Evolutionary conservation across 116 monocot genomes (phyloP).

Genomic region (Papilionanthe hybrid): DNA sequence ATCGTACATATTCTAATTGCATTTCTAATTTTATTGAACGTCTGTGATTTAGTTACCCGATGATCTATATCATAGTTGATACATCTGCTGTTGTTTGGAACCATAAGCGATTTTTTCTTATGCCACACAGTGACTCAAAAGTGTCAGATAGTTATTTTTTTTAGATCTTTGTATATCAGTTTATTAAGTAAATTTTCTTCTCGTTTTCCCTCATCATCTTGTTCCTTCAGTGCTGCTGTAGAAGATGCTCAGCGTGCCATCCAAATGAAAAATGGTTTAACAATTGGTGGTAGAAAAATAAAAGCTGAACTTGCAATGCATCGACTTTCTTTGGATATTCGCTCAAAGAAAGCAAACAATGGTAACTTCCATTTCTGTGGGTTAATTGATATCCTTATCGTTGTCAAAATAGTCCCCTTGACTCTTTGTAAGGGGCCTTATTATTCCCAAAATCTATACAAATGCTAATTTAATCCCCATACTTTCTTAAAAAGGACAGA

Average conservation of each 20-base stretch:
- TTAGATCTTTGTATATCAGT: not conserved
- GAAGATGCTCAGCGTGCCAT: slow-evolving; percentile 78
- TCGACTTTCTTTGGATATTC: slow-evolving; percentile 57
- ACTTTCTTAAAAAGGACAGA: too few relatives aligned
- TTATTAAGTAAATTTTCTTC: not conserved
- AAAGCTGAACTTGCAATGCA: slow-evolving; percentile 73
- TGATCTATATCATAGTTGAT: not conserved
- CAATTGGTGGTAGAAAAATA: slow-evolving; percentile 75
- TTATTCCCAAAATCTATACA: too few relatives aligned
- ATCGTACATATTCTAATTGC: not conserved
- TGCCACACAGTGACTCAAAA: not conserved
- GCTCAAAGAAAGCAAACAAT: slow-evolving; percentile 41
- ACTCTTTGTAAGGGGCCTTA: too few relatives aligned
- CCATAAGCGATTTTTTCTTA: not conserved
- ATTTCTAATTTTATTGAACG: not conserved
- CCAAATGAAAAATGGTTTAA: slow-evolving; percentile 68
- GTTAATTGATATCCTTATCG: not conserved
- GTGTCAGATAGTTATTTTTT: not conserved
- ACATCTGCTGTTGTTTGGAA: not conserved
- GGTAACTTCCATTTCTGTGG: slow-evolving; percentile 20
- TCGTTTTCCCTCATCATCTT: not conserved
- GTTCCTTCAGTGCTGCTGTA: slow-evolving; percentile 50
- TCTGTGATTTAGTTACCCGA: not conserved
- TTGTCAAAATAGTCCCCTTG: too few relatives aligned
- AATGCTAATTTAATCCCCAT: too few relatives aligned